These are phyloP conservation scores for Paxillus involutus DNA, from an alignment of 768 basidiomycete species.

Conservation along the genomic window DNA sequence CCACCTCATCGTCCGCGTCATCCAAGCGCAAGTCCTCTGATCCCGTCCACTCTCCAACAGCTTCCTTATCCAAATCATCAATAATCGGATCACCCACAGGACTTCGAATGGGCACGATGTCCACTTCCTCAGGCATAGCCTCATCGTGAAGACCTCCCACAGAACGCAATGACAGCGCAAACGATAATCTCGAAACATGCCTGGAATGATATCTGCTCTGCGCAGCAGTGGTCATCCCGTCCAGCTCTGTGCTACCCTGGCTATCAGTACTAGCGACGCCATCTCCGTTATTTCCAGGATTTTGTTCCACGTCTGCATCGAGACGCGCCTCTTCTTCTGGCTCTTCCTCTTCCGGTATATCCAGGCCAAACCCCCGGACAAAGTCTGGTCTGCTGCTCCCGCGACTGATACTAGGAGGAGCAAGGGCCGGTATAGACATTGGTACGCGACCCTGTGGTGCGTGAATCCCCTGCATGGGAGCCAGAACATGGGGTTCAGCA, in stretches of 20 bases:
- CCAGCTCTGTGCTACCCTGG: constrained; percentile 33
- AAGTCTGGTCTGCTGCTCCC: constrained; percentile 70
- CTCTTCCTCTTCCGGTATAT: constrained; percentile 76
- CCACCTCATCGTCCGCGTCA: constrained; percentile 72
- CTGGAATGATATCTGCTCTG: constrained; percentile 63
- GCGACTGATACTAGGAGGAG: constrained; percentile 40
- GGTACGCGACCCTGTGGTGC: constrained; percentile 60
- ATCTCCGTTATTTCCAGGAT: constrained; percentile 38
- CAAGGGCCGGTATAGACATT: constrained; percentile 43
- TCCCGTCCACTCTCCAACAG: constrained; percentile 77
- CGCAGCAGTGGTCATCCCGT: constrained; percentile 45
- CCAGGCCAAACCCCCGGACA: constrained; percentile 75
- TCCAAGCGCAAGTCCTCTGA: constrained; percentile 65
- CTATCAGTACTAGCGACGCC: constrained; percentile 19
- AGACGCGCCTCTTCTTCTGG: constrained; percentile 42
- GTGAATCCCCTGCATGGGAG: constrained; percentile 36
- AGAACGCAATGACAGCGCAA: constrained; percentile 64
- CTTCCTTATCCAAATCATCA: constrained; percentile 37
- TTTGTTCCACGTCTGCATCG: constrained; percentile 34
- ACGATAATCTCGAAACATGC: constrained; percentile 65
- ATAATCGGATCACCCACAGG: constrained; percentile 31
- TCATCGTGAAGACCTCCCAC: constrained; percentile 53
- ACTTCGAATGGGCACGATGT: constrained; percentile 31
- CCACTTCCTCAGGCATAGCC: constrained; percentile 20
- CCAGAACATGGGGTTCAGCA: constrained; percentile 19